Evolutionary conservation across 768 basidiomycete species (phyloP), one percentile per base, ranked within the genome.

Genomic region (Pleurotus salmoneostramineus): DNA sequence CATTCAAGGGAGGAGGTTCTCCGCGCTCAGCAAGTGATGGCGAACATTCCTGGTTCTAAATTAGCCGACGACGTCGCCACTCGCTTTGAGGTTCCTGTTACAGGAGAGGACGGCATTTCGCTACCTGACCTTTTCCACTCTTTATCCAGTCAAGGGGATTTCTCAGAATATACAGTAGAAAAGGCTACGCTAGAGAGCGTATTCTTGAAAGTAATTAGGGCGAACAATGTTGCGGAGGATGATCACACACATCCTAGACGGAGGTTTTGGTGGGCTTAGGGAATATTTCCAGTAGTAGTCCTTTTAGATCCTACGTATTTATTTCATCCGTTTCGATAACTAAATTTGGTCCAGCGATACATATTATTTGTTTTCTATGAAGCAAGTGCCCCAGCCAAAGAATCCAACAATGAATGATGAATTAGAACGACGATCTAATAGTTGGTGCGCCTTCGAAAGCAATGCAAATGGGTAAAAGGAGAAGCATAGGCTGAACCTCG

Each of bases 1-100:
- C 78, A 74, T 0, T 78, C 77, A 2, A 71, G 77, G 3, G 77
- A 78, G 48, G 83, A 83, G 31, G 63, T 77, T 14, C 55, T 61
- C 6, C 67, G 69, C 56, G 82, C 83, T 0, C 79, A 80, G 43
- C 62, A 71, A 1, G 69, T 83, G 45, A 83, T 85, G 82, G 66
- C 77, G 5, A 71, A 63, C 7, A 77, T 86, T 27, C 83, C 83
- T 1, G 82, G 81, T 1, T 71, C 82, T 14, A 73, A 79, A 10
- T 74, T 81, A 68, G 80, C 78, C 4, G 81, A 85, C 58, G 84
- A 86, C 61, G 82, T 86, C 34, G 83, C 83, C 1, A 85, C 85
- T 1, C 80, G 84, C 3, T 86, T 84, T 64, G 83, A 86, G 61
- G 82, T 85, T 0, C 84, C 85, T 1, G 70, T 83, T 44, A 56